A percentile compares a stretch with the other conserved stretches of the same genome.
These are phyloP conservation scores for Pyrenochaeta sp. DNA, from an alignment of 2,329 filamentous ascomycete species.

Conservation along the genomic window DNA sequence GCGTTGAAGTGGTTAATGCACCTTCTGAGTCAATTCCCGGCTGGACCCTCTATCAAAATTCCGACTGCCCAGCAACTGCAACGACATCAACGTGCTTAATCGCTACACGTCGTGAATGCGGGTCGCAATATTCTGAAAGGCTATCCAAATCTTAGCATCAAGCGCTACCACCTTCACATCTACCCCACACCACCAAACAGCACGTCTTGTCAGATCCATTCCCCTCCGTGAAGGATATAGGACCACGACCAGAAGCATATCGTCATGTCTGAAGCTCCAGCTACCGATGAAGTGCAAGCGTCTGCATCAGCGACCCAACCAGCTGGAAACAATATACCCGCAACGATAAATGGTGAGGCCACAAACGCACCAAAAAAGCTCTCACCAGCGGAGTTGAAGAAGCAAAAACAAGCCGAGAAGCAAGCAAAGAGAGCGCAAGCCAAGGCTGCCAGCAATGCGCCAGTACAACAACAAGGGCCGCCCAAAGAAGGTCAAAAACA, in stretches of 20 bases:
- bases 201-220: constrained; percentile 6
- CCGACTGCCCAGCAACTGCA: constrained; percentile 11
- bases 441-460: constrained; percentile 57
- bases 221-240: not conserved
- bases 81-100: constrained; percentile 6
- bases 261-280: constrained; percentile 39
- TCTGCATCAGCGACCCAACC: constrained; percentile 20
- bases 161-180: not conserved
- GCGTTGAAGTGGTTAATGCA: constrained; percentile 5
- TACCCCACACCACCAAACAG: constrained; percentile 16
- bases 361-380: constrained; percentile 61
- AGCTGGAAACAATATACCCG: constrained; percentile 15
- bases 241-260: not conserved
- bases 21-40: constrained; percentile 30
- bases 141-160: not conserved
- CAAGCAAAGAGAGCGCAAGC: constrained; percentile 79
- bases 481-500: constrained; percentile 44
- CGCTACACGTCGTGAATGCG: constrained; percentile 3
- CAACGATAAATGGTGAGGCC: constrained; percentile 30
- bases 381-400: constrained; percentile 83
- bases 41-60: constrained; percentile 22
- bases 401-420: constrained; percentile 89
- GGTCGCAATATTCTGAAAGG: not conserved
- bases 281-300: constrained; percentile 22
- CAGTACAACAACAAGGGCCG: constrained; percentile 47